Percentiles rank a stretch among this genome's conserved stretches.
Evolutionary conservation across 495 filamentous ascomycete species (phyloP).

Genomic region (Terfezia claveryi): DNA sequence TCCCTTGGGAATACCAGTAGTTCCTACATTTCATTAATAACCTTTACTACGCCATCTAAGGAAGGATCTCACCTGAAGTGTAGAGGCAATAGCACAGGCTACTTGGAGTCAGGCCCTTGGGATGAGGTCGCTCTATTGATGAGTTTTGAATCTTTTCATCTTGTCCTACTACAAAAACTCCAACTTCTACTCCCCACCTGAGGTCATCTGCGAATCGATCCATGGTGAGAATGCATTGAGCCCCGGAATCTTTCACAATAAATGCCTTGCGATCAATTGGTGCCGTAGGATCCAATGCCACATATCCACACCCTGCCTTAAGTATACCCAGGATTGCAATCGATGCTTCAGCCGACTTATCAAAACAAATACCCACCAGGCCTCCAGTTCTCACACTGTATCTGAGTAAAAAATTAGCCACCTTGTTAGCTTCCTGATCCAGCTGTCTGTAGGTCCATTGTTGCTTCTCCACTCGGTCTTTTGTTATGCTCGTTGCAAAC

Average conservation of each 20-base stretch:
- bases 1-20: conserved; percentile 59
- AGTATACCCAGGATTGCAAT: conserved; percentile 60
- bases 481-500: conserved; percentile 29
- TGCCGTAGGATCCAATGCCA: conserved; percentile 47
- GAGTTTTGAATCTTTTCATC: conserved; percentile 11
- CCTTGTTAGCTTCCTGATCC: conserved; percentile 34
- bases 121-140: conserved; percentile 12
- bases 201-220: conserved; percentile 18
- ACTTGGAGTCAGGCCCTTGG: conserved; percentile 21
- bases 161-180: conserved; percentile 24
- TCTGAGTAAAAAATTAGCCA: conserved; percentile 31
- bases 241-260: conserved; percentile 40
- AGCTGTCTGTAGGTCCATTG: conserved; percentile 43
- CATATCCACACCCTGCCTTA: conserved; percentile 62
- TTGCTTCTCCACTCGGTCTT: conserved; percentile 13
- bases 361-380: conserved; percentile 56
- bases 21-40: conserved; percentile 11
- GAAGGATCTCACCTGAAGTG: conserved; percentile 35
- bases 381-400: conserved; percentile 23
- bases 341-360: conserved; percentile 58
- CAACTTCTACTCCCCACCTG: conserved; percentile 12
- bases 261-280: conserved; percentile 40
- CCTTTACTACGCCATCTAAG: no score
- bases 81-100: conserved; percentile 52
- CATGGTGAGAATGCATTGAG: conserved; percentile 30